Percentiles rank a stretch among this genome's conserved stretches.
Conservation (phyloP, 257 asterid species). For the Solanum gracilifrons region DNA sequence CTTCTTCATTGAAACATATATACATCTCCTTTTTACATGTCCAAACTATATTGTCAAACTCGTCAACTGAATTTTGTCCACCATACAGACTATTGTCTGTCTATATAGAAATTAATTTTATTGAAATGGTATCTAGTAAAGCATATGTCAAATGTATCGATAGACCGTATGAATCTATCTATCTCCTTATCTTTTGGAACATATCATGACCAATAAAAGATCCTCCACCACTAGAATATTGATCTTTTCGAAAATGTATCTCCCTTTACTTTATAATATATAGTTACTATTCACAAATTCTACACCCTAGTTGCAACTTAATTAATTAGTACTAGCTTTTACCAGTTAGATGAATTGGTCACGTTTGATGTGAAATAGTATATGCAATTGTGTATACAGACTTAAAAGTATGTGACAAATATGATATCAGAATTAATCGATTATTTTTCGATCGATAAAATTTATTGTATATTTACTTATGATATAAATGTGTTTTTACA, state of each 20-base stretch:
- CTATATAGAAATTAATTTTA: neutral
- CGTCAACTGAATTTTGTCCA: neutral
- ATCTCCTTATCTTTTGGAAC: slow-evolving; percentile 1
- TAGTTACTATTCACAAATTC: neutral
- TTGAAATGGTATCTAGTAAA: neutral
- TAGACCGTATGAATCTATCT: neutral
- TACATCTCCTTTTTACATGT: neutral
- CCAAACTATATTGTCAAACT: neutral
- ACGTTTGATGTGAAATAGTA: neutral
- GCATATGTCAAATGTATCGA: neutral
- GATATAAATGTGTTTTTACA: neutral
- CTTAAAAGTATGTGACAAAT: neutral
- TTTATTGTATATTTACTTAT: neutral
- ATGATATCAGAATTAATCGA: neutral
- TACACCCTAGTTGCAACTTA: neutral
- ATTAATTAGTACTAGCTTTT: neutral
- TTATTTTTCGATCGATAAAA: neutral
- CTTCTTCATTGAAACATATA: neutral
- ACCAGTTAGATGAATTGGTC: neutral
- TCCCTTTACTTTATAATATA: neutral
- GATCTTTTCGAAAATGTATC: neutral
- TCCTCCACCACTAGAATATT: neutral
- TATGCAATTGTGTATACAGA: neutral
- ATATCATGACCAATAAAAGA: neutral
- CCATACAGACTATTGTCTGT: neutral